Evolutionary conservation across 2,329 filamentous ascomycete genomes (phyloP), one percentile per base, ranked within the genome.

Genomic region (Penicillium hesseltinei): DNA sequence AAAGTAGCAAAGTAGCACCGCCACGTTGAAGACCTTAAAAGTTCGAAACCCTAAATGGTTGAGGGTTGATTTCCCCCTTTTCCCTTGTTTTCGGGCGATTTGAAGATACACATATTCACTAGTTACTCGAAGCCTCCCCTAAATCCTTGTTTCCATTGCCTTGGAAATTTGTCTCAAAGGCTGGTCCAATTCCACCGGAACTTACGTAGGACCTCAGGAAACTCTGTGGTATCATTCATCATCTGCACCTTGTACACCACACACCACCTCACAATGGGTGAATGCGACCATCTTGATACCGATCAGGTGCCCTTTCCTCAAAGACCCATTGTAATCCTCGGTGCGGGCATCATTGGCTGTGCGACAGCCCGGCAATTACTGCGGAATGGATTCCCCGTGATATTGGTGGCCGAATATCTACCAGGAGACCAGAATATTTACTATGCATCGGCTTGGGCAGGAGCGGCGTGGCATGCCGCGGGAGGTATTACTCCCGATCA

Each of bases 281-380:
- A 69, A 39, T 59, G 38, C 19, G 45, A 48, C 25, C 58, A 58
- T 15, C 9, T 27, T 33, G 31, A 54, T 35, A 79, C 75, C 5
- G 48, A 46, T 23, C 38, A 48, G 7, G 36, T 61, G 0, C 70
- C 72, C 4, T 75, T 74, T 51, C 47, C 73, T 5, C 71, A 73
- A 52, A 69, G 71, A 9, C 70, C 72, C 6, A 60, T 75, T 35
- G 56, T 75, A 31, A 72, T 75, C 27, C 62, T 75, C 1, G 73
- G 73, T n/a, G 73, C 72, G 19, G 73, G 73, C 2, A 75, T 75
- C 42, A 75, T 75, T 29, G 73, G 73, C n/a, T 75, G 73, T 61
- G 69, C 73, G 4, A 59, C 73, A 2, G 73, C 73, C 7, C 66
- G 68, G 23, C 72, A 74, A 55, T 62, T 76, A 10, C 61, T 76